phyloP scores from a whole-genome alignment of 2,329 filamentous ascomycete species.

The Phaeosphaeriaceae sp. region DNA sequence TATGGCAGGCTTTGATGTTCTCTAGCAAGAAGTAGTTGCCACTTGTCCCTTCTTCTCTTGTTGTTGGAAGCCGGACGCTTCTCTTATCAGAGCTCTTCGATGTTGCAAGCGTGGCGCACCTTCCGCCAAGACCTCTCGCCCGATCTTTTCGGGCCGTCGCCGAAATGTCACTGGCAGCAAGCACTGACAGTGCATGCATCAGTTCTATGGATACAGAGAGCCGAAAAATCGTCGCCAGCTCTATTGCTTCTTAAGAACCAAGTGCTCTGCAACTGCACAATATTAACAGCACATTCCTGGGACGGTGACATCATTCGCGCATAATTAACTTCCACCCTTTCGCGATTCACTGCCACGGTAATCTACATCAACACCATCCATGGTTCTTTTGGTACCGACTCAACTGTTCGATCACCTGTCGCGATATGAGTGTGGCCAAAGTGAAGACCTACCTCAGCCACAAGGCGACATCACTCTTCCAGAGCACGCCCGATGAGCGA shows the following conservation, averaged over 20 bases:
- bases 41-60: no score
- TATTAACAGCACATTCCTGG: background rate
- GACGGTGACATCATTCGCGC: constrained; percentile 1
- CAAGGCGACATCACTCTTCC: constrained; percentile 18
- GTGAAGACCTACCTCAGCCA: constrained; percentile 7
- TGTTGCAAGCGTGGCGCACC: background rate
- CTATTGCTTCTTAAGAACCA: background rate
- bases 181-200: constrained; percentile 15
- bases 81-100: background rate
- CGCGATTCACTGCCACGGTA: background rate
- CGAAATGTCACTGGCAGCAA: constrained; percentile 4
- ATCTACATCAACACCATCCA: background rate
- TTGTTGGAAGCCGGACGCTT: background rate
- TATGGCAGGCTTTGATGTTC: background rate
- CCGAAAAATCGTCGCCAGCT: background rate
- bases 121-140: constrained; percentile 26
- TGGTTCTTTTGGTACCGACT: background rate
- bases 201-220: constrained; percentile 7
- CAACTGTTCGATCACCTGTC: constrained; percentile 3
- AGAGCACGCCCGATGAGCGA: constrained; percentile 15
- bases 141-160: constrained; percentile 19
- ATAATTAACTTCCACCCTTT: background rate
- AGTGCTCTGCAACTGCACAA: background rate
- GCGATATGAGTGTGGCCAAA: constrained; percentile 12
- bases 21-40: no score